Evolutionary conservation across 257 asterid genomes (phyloP).

Genomic region (Gynochthodes officinalis): DNA sequence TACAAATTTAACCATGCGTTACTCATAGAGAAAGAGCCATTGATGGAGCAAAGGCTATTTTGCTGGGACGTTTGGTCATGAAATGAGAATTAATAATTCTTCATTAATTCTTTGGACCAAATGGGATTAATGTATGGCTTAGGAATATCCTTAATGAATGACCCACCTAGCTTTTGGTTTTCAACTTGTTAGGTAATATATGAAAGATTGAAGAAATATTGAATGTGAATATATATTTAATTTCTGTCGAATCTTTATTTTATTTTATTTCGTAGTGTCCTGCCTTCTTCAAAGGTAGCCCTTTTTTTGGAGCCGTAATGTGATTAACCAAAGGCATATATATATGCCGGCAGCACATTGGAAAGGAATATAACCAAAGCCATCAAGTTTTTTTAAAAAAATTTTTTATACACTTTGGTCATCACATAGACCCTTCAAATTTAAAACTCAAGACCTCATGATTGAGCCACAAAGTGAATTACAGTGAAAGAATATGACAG

Average conservation of each 20-base stretch:
- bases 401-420: too few relatives aligned
- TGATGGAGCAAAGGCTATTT: not conserved
- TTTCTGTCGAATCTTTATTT: not conserved
- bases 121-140: not conserved
- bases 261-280: not conserved
- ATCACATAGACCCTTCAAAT: too few relatives aligned
- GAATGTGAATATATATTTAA: not conserved
- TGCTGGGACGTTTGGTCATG: not conserved
- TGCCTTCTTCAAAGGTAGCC: not conserved
- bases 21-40: not conserved
- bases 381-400: too few relatives aligned
- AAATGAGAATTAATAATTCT: not conserved
- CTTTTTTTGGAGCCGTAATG: too few relatives aligned
- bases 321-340: too few relatives aligned
- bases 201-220: not conserved
- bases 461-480: too few relatives aligned
- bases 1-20: not conserved
- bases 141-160: not conserved
- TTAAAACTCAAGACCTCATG: too few relatives aligned
- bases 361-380: too few relatives aligned
- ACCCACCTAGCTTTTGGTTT: not conserved
- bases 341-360: too few relatives aligned
- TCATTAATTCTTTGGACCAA: conserved; percentile 5
- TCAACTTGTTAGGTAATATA: conserved; percentile 3
- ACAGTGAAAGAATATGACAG: too few relatives aligned